phyloP scores from a whole-genome alignment of 371 early-diverging fungal species.

The Saksenaea vasiformis region DNA sequence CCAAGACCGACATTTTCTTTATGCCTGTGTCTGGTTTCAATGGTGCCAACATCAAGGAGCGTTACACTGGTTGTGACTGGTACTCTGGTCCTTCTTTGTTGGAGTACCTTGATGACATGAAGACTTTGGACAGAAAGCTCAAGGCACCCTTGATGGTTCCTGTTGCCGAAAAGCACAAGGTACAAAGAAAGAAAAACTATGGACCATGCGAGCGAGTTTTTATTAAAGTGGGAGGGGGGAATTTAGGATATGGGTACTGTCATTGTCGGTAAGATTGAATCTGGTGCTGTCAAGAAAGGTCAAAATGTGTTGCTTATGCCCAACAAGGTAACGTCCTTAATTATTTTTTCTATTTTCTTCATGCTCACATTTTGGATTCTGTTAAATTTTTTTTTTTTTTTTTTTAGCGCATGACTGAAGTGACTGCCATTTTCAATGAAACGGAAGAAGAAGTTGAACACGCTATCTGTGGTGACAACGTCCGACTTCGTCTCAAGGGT shows the following conservation, averaged over 20 bases:
- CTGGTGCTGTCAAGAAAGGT: conserved; percentile 88
- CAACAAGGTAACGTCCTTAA: conserved; percentile 79
- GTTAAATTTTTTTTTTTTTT: neutral
- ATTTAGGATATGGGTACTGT: conserved; percentile 93
- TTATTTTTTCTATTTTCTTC: neutral
- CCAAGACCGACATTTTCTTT: conserved; percentile 83
- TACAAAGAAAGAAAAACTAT: conserved; percentile 14
- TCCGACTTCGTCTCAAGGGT: conserved; percentile 86
- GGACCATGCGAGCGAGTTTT: conserved; percentile 6
- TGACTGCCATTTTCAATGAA: conserved; percentile 78
- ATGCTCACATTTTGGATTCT: too few relatives aligned
- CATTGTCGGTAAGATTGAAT: conserved; percentile 94
- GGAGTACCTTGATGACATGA: conserved; percentile 81
- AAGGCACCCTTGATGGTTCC: conserved; percentile 92
- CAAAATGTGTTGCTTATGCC: conserved; percentile 89
- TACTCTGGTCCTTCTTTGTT: conserved; percentile 94
- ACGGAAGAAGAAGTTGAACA: conserved; percentile 81
- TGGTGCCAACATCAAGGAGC: conserved; percentile 95
- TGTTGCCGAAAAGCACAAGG: conserved; percentile 91
- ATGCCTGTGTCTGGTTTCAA: conserved; percentile 96
- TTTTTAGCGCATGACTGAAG: conserved; percentile 60
- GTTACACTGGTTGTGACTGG: conserved; percentile 62
- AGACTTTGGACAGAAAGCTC: conserved; percentile 80
- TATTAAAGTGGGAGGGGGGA: neutral
- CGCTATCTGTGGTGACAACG: conserved; percentile 92